phyloP scores from a whole-genome alignment of 1,139 yeast species.

The Lizanozyma gosingica region DNA sequence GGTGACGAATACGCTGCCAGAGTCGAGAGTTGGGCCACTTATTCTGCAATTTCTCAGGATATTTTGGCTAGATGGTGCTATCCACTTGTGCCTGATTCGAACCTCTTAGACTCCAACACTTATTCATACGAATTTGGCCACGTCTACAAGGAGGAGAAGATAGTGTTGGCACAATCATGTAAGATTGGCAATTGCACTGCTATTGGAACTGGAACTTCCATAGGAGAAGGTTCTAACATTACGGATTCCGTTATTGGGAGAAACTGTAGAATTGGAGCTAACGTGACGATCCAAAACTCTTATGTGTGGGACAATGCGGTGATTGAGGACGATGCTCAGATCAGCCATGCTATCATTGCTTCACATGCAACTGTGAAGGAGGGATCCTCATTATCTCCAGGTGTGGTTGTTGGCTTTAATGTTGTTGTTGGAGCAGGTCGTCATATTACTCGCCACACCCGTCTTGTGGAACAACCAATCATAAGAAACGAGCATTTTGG shows the following conservation, averaged over 20 bases:
- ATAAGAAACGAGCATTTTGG: conserved; percentile 16
- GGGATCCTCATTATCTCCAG: neutral
- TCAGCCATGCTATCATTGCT: conserved; percentile 65
- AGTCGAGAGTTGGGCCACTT: conserved; percentile 89
- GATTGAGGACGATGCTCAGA: conserved; percentile 54
- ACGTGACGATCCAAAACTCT: conserved; percentile 61
- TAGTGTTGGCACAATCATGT: conserved; percentile 88
- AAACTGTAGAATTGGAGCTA: conserved; percentile 73
- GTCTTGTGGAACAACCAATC: conserved; percentile 43
- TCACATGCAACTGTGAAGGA: conserved; percentile 10
- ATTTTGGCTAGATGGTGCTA: conserved; percentile 85
- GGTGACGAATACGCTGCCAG: conserved; percentile 81
- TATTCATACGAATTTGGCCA: conserved; percentile 77
- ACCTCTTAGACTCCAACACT: conserved; percentile 59
- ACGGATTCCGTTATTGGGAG: conserved; percentile 75
- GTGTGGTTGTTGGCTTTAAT: conserved; percentile 56
- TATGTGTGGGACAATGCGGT: conserved; percentile 80
- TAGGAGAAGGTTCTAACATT: conserved; percentile 51
- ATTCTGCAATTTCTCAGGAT: conserved; percentile 87
- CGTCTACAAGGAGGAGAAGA: conserved; percentile 75
- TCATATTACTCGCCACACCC: conserved; percentile 38
- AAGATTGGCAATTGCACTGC: conserved; percentile 67
- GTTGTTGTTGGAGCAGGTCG: conserved; percentile 53
- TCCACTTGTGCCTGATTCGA: conserved; percentile 85
- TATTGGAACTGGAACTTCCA: conserved; percentile 64